Evolutionary conservation across 1,284 basidiomycete genomes (phyloP).

Genomic region (Puccinia horiana): DNA sequence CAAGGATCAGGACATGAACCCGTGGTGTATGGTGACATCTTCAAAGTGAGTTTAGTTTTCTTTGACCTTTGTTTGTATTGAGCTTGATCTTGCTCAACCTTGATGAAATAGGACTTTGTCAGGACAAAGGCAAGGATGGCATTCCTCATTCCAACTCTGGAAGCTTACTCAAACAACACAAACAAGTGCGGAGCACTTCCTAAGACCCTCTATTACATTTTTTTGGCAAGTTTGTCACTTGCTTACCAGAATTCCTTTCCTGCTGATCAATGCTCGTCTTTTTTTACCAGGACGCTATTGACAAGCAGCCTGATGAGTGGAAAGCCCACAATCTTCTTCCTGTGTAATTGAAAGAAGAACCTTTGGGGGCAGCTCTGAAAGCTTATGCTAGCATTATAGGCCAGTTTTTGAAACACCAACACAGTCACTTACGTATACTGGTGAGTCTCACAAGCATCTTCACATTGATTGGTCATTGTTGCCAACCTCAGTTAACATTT

Average conservation of each 20-base stretch:
- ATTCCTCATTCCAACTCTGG: background rate
- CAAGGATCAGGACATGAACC: background rate
- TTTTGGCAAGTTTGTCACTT: background rate
- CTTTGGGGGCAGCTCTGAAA: background rate
- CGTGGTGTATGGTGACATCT: background rate
- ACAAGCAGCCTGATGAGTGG: slow-evolving; percentile 1
- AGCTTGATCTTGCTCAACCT: background rate
- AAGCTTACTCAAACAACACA: background rate
- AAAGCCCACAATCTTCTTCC: background rate
- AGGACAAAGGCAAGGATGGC: background rate
- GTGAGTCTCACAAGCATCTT: no score
- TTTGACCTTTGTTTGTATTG: background rate
- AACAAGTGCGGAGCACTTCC: background rate
- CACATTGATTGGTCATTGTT: no score
- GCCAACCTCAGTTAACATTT: background rate
- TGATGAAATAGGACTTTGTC: background rate
- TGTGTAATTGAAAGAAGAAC: background rate
- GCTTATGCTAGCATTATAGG: background rate
- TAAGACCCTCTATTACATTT: slow-evolving; percentile 1
- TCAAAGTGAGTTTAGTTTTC: background rate
- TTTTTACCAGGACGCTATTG: background rate
- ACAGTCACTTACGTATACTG: background rate
- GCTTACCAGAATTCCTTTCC: background rate
- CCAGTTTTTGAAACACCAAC: background rate
- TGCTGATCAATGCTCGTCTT: background rate